Base-by-base conservation (phyloP, 2,329 filamentous ascomycete species). In the Dactylonectria estremocensis region DNA sequence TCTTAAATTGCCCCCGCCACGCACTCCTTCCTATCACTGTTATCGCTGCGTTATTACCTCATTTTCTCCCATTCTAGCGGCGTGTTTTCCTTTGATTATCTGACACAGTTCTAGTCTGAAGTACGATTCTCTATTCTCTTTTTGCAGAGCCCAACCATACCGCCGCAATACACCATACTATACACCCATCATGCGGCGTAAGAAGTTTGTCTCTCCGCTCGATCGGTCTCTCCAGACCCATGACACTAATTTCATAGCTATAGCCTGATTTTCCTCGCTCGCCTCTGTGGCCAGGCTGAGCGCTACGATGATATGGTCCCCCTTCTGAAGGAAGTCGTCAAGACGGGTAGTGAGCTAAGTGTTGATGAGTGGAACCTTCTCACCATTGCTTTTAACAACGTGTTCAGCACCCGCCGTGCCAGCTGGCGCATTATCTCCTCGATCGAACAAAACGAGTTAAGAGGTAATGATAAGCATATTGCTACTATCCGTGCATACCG, bases 271-370 rank as follows among this genome's bases (percentile, higher is more conserved):
- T 35, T 35, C 5, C 33, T 35, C 5, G 5, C 96, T 86, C 92
- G 96, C 88, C 94, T 99, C 83, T 98, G 95, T 90, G 95, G 98
- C 93, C 96, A 98, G 92, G 96, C 96, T 83, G 96, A 98, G 91
- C 95, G 95, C 83, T 98, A 98, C 87, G 95, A 99, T 95, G 95
- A 98, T 88, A 98, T 98, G 95, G 95, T 98, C 79, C 94, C 91
- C 82, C 98, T 95, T 89, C 98, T 98, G 95, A 98, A 98, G 94
- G 95, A 98, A 92, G 95, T 98, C 80, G 95, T 95, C 85, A 97
- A 97, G 88, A 83, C 91, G 77, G 90, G 88, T 76, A 88, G 89
- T 79, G 93, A 95, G 85, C 91, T 95, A 80, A 92, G 91, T 74
- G 95, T 98, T 78, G 95, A 98, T 84, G 95, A 98, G 91, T 94